Conservation (phyloP, 129 eudicot species). For the Flaveria bidentis region DNA sequence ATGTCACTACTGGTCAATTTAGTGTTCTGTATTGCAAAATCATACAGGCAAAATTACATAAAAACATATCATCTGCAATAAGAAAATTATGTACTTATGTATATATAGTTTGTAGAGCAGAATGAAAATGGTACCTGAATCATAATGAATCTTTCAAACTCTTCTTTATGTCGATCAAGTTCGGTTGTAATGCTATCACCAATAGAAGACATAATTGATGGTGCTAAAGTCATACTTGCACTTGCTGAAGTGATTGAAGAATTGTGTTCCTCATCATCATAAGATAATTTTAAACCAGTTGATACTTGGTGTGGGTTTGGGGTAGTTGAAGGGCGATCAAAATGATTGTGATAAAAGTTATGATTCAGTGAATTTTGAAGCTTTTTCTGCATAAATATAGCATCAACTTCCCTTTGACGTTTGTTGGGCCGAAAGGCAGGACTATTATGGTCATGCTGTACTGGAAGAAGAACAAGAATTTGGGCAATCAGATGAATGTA, state of each 20-base stretch:
- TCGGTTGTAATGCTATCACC: conserved; percentile 70
- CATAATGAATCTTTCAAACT: conserved; percentile 64
- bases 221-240: conserved; percentile 74
- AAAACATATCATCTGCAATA: background rate
- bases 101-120: background rate
- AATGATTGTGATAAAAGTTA: conserved; percentile 53
- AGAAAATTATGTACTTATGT: background rate
- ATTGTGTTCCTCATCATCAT: conserved; percentile 90
- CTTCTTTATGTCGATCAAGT: conserved; percentile 77
- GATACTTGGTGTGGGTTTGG: conserved; percentile 78
- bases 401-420: conserved; percentile 60
- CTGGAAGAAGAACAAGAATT: conserved; percentile 44
- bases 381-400: conserved; percentile 62
- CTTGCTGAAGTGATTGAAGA: conserved; percentile 92
- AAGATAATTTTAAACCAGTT: conserved; percentile 85
- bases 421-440: conserved; percentile 54
- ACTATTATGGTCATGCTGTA: conserved; percentile 58
- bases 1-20: background rate
- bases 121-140: conserved; percentile 59
- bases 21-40: background rate
- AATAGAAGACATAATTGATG: conserved; percentile 63
- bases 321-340: conserved; percentile 54
- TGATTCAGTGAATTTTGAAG: conserved; percentile 70
- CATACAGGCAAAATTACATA: background rate
- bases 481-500: conserved; percentile 3